phyloP scores from a whole-genome alignment of 2,329 filamentous ascomycete genomes.

The Paraphoma chrysanthemicola region DNA sequence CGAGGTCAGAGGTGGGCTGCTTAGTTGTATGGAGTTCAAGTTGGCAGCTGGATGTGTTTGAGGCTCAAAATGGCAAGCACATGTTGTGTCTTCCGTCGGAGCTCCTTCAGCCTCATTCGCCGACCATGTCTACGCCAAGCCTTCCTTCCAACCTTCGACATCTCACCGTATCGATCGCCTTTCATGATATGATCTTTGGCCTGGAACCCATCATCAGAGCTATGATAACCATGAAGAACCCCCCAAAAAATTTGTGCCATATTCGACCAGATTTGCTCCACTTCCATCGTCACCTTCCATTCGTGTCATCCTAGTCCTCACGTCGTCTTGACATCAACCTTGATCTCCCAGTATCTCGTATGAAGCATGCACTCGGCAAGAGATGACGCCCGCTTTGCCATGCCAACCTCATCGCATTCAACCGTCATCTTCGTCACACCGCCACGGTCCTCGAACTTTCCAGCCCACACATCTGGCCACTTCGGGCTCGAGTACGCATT shows the following conservation, averaged over 20 bases:
- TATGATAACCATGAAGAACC: too few relatives aligned
- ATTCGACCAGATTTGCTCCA: not conserved
- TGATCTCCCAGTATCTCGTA: slow-evolving; percentile 16
- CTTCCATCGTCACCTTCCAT: not conserved
- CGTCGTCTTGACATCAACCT: slow-evolving; percentile 10
- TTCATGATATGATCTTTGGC: too few relatives aligned
- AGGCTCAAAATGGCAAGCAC: slow-evolving; percentile 31
- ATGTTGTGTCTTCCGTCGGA: slow-evolving; percentile 40
- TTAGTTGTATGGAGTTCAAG: slow-evolving; percentile 1
- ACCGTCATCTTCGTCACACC: slow-evolving; percentile 21
- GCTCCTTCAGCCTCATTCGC: slow-evolving; percentile 27
- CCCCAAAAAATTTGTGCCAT: not conserved
- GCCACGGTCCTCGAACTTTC: slow-evolving; percentile 18
- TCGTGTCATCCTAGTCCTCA: not conserved
- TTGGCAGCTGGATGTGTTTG: slow-evolving; percentile 17
- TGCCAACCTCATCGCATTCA: slow-evolving; percentile 6
- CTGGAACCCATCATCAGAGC: too few relatives aligned
- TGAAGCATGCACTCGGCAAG: slow-evolving; percentile 11
- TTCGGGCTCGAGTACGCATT: slow-evolving; percentile 17
- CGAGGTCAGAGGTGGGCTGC: not conserved
- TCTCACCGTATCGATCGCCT: too few relatives aligned
- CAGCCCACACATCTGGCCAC: slow-evolving; percentile 26
- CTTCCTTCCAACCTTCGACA: too few relatives aligned
- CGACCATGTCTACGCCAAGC: slow-evolving; percentile 17
- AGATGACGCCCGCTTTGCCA: slow-evolving; percentile 10